phyloP scores from a whole-genome alignment of 176 grass and related monocot genomes.

The Puya raimondii region DNA sequence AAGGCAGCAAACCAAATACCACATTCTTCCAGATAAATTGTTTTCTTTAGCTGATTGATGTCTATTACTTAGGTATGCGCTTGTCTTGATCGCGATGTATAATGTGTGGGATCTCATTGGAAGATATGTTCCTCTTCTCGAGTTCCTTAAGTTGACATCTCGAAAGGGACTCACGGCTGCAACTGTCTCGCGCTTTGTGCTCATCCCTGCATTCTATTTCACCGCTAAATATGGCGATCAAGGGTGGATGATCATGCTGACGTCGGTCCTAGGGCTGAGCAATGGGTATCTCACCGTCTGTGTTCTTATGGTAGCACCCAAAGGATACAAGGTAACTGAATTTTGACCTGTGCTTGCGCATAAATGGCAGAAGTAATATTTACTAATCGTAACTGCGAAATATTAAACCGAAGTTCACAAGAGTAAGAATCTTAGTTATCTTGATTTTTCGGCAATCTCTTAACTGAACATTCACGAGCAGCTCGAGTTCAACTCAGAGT shows the following conservation, averaged over 20 bases:
- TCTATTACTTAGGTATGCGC: conserved; percentile 40
- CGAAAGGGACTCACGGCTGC: conserved; percentile 37
- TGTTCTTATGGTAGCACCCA: conserved; percentile 49
- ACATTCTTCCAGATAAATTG: no score
- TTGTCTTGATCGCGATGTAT: conserved; percentile 53
- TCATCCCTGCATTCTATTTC: conserved; percentile 69
- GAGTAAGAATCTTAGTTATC: no score
- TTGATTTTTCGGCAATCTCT: neutral
- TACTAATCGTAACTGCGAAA: no score
- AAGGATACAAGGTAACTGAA: conserved; percentile 47
- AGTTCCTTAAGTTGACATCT: conserved; percentile 39
- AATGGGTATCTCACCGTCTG: conserved; percentile 67
- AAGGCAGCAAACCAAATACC: no score
- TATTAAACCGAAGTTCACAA: no score
- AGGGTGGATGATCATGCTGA: conserved; percentile 66
- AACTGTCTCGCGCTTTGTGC: conserved; percentile 33
- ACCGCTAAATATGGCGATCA: conserved; percentile 51
- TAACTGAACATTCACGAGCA: neutral
- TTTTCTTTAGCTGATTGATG: neutral
- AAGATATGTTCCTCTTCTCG: conserved; percentile 54
- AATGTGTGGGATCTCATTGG: conserved; percentile 60
- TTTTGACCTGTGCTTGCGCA: no score
- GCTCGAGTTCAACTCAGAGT: no score
- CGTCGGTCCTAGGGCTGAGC: conserved; percentile 41
- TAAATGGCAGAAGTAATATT: no score